Evolutionary conservation across 2,329 filamentous ascomycete genomes (phyloP).

Genomic region (Ophiostoma pallidulum): DNA sequence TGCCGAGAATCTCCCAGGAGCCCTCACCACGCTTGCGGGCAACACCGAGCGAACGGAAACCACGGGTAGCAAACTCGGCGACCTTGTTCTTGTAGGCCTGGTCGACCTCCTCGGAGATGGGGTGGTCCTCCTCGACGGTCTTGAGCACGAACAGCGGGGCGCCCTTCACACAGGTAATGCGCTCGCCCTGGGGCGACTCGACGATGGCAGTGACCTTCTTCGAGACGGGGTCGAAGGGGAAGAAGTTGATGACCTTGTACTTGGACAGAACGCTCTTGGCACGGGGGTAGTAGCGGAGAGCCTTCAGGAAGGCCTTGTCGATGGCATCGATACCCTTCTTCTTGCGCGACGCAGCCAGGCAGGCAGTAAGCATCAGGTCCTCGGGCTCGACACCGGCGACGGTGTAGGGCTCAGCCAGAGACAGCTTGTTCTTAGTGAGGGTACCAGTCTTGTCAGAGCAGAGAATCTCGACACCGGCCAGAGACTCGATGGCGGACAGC

Average conservation of each 20-base stretch:
- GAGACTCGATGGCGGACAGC: constrained; percentile 81
- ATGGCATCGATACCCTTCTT: constrained; percentile 94
- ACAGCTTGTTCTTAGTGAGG: constrained; percentile 89
- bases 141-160: constrained; percentile 80
- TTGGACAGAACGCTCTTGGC: constrained; percentile 73
- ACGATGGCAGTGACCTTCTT: constrained; percentile 86
- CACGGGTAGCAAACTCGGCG: constrained; percentile 81
- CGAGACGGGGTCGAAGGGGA: constrained; percentile 84
- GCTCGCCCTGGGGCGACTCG: constrained; percentile 72
- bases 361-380: constrained; percentile 87
- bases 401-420: constrained; percentile 74
- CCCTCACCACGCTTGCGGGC: constrained; percentile 77
- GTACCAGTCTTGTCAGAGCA: constrained; percentile 94
- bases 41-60: constrained; percentile 89
- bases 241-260: constrained; percentile 78
- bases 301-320: constrained; percentile 89
- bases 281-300: constrained; percentile 69
- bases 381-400: constrained; percentile 74
- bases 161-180: constrained; percentile 83
- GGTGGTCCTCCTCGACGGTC: constrained; percentile 78
- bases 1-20: constrained; percentile 84
- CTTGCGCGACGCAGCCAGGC: constrained; percentile 81
- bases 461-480: constrained; percentile 86
- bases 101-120: constrained; percentile 66
- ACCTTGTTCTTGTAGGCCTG: constrained; percentile 87